A percentile compares a stretch with the other conserved stretches of the same genome.
These are phyloP conservation scores for Fraxinus anomala DNA, from an alignment of 257 asterid species.

Conservation along the genomic window DNA sequence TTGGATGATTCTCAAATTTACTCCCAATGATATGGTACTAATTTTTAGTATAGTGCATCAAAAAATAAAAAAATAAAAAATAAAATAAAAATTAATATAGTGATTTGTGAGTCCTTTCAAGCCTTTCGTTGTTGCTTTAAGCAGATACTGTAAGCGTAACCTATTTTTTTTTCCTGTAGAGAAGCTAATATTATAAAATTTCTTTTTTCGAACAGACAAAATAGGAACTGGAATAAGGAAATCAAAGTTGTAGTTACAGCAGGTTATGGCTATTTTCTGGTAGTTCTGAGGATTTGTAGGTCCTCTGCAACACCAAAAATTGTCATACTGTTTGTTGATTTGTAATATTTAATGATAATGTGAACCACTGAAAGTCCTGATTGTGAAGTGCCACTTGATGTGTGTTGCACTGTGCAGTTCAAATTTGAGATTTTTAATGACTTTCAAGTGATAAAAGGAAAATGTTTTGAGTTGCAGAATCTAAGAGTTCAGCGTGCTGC, in stretches of 20 bases:
- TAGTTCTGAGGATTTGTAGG: neutral
- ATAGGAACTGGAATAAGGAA: neutral
- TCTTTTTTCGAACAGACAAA: neutral
- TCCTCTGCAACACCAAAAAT: neutral
- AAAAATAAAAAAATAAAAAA: too few species aligned
- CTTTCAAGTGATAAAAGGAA: neutral
- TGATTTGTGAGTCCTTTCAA: too few species aligned
- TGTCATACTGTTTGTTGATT: neutral
- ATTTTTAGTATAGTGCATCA: too few species aligned
- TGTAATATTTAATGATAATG: neutral
- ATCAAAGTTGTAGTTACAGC: neutral
- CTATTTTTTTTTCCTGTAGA: too few species aligned
- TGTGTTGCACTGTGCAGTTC: neutral
- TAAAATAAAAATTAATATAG: too few species aligned
- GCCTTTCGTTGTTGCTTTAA: too few species aligned
- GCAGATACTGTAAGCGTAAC: too few species aligned
- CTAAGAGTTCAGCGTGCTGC: neutral
- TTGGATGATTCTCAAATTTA: too few species aligned
- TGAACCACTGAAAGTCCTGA: neutral
- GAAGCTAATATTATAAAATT: too few species aligned
- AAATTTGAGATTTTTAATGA: neutral
- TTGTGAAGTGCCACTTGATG: neutral
- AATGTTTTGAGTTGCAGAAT: neutral
- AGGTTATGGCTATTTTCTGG: neutral
- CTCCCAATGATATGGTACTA: neutral